A percentile compares a stretch with the other conserved stretches of the same genome.
Evolutionary conservation across 331 rosid genomes (phyloP).

Genomic region (Malus hybrid): DNA sequence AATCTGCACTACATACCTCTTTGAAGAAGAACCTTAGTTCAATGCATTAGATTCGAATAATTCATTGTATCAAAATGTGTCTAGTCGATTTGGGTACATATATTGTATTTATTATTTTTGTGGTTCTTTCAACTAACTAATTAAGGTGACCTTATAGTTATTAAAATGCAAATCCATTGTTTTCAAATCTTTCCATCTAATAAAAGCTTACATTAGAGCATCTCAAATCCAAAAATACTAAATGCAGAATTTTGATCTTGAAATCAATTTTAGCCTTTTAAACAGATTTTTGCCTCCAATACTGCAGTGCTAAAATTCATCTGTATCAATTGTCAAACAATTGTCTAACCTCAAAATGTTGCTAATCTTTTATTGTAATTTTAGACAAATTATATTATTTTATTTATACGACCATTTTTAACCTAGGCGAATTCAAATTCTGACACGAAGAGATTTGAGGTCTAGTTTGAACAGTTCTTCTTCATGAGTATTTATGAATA

Average conservation of each 20-base stretch:
- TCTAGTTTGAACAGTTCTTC: background rate
- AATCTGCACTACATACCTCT: background rate
- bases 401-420: too few relatives aligned
- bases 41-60: too few relatives aligned
- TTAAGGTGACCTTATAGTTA: background rate
- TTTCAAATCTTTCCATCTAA: background rate
- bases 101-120: background rate
- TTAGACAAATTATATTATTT: too few relatives aligned
- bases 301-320: background rate
- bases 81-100: too few relatives aligned
- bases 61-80: too few relatives aligned
- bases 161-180: background rate
- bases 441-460: background rate
- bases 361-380: too few relatives aligned
- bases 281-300: background rate
- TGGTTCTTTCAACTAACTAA: background rate
- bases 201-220: background rate
- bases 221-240: background rate
- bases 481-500: background rate
- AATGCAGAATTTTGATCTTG: background rate
- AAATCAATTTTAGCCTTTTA: background rate
- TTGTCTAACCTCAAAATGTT: background rate
- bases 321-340: too few relatives aligned
- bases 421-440: too few relatives aligned
- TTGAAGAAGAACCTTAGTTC: background rate